Base-by-base conservation (phyloP, 2,329 filamentous ascomycete genomes). In the Stagonosporopsis cucurbitacearum region DNA sequence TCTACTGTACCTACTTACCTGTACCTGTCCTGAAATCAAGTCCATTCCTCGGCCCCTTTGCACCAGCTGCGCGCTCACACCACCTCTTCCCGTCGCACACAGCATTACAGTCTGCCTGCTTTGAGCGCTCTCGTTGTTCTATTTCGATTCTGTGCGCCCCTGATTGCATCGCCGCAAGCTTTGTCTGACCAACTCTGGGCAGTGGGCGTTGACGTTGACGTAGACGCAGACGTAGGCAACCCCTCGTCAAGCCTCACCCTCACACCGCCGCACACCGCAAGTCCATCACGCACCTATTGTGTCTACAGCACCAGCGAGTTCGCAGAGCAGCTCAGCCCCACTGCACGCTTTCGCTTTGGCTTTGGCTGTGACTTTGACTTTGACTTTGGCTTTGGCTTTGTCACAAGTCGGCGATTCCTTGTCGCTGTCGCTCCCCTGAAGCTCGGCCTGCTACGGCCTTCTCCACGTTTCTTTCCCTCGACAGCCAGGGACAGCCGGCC, bases 61-160 rank as follows among this genome's bases (percentile, higher is more conserved):
- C 47, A 28, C 48, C 46, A 19, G 54, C 54, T 57, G 25, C 49
- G 43, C 45, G 43, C 39, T 20, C 37, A 13, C 54, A 40, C 47
- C 40, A 5, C 5, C 25, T 30, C 40, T 43, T 33, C 53, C 48
- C 23, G 49, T 57, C 28, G 48, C 53, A 56, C 53, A 56, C 40
- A 47, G 6, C 32, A 33, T 39, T 26, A 39, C 32, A 32, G n/a
- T 42, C 26, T 32, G 37, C 17, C 42, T 40, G 30, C 28, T 37
- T 43, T 43, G 43, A 35, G 47, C 48, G 37, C 43, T 48, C 49
- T 17, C 52, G 44, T 47, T 57, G 48, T 40, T 57, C 44, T 57
- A 52, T 49, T 51, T 57, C 49, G 54, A 49, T 53, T 57, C 40
- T 57, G 54, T 57, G 44, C 33, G 40, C 54, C 54, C 54, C 48